A percentile compares a stretch with the other conserved stretches of the same genome.
Evolutionary conservation across 2,329 filamentous ascomycete species (phyloP).

Genomic region (Aspergillus sp.): DNA sequence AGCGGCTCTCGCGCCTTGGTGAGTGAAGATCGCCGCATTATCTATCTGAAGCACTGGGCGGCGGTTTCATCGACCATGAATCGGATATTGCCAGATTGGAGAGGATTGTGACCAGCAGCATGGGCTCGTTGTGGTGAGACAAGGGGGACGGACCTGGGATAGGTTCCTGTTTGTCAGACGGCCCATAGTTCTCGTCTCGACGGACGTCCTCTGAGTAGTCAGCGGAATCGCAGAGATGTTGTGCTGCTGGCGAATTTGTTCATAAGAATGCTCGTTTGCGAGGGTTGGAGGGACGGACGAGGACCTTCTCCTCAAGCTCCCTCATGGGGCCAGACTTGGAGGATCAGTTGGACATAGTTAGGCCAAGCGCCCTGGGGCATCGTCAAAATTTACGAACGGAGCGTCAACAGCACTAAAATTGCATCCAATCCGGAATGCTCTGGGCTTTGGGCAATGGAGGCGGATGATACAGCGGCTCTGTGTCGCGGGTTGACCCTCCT

Average conservation of each 20-base stretch:
- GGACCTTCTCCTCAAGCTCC: neutral
- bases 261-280: neutral
- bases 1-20: neutral
- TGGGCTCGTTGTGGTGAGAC: neutral
- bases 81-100: neutral
- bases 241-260: neutral
- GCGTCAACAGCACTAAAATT: neutral
- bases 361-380: slow-evolving; percentile 7
- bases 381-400: neutral
- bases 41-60: slow-evolving; percentile 6
- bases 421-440: neutral
- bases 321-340: neutral
- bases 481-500: neutral
- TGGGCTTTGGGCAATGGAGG: neutral
- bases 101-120: neutral
- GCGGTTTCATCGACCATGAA: slow-evolving; percentile 4
- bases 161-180: neutral
- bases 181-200: neutral
- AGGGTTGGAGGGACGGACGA: neutral
- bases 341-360: slow-evolving; percentile 1
- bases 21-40: slow-evolving; percentile 2
- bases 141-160: neutral
- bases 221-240: neutral
- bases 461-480: slow-evolving; percentile 10
- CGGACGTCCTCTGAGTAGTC: neutral